phyloP scores from a whole-genome alignment of 129 eudicot species.

The Ambrosia trifida region DNA sequence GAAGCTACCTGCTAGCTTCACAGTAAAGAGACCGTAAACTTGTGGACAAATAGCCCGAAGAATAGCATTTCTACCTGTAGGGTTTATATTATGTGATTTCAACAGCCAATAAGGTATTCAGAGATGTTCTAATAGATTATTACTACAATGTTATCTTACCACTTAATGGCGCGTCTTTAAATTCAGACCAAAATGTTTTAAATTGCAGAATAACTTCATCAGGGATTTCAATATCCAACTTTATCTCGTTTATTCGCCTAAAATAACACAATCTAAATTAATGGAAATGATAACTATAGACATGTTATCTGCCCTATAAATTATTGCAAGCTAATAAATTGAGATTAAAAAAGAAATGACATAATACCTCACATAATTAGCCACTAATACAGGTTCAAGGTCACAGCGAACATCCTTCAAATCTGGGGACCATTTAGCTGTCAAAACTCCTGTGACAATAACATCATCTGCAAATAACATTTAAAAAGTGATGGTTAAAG shows the following conservation, averaged over 20 bases:
- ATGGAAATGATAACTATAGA: background rate
- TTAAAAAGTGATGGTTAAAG: background rate
- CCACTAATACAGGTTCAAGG: conserved; percentile 94
- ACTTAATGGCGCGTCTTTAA: conserved; percentile 71
- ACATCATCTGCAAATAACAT: conserved; percentile 72
- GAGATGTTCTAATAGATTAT: conserved; percentile 19
- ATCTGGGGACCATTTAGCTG: conserved; percentile 96
- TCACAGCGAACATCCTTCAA: conserved; percentile 92
- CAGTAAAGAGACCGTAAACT: conserved; percentile 93
- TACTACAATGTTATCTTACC: conserved; percentile 40
- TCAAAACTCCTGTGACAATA: conserved; percentile 89
- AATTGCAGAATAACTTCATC: conserved; percentile 62
- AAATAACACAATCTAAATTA: conserved; percentile 6
- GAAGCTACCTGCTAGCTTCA: conserved; percentile 84
- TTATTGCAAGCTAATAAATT: conserved; percentile 16
- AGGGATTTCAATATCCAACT: conserved; percentile 76
- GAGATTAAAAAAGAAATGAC: conserved; percentile 4
- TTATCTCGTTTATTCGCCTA: conserved; percentile 77
- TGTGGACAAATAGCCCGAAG: conserved; percentile 91
- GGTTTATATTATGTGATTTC: background rate
- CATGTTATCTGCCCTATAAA: conserved; percentile 5
- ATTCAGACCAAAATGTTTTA: conserved; percentile 75
- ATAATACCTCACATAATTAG: conserved; percentile 72
- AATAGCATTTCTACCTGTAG: conserved; percentile 86
- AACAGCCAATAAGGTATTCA: conserved; percentile 2